Base-by-base conservation (phyloP, 106 monocot species). In the Ottelia alismoides region DNA sequence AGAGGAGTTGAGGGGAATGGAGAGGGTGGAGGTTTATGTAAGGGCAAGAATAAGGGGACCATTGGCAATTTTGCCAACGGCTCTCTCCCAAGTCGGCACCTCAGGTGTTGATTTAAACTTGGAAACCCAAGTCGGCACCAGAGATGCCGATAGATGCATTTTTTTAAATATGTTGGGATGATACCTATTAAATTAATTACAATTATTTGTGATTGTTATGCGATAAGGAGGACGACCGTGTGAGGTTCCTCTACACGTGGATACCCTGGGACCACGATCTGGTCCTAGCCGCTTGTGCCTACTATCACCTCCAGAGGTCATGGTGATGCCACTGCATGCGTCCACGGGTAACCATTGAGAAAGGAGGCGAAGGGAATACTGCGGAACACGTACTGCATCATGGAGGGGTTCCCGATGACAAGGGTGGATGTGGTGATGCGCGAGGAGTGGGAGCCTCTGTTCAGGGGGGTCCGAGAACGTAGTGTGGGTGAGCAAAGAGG, bases 201-300 rank as follows among this genome's bases (percentile, higher is more conserved):
- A n/a, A n/a, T n/a, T n/a, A n/a, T n/a, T n/a, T n/a, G n/a, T 98
- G 78, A 74, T 68, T 46, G 11, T n/a, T 83, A 49, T 40, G 81
- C 16, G 96, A 98, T 57, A 85, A 98, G 35, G 55, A 66, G 23
- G 96, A 98, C 67, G 88, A 89, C 49, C 61, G 60, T 30, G 67
- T 98, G 20, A 51, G 96, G 18, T 98, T 98, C 56, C 18, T 72
- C 45, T 61, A 71, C 40, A 45, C 53, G 31, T 89, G 88, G 94
- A 40, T 47, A 53, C 81, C 84, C 30, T 23, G 28, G 12, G 67
- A 30, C 28, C 45, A 27, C 62, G 80, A 27, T 23, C 11, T 3
- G 32, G 53, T 56, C 43, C 28, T 61, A 21, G 45, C 47, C n/a
- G 21, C 47, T 48, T 30, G 20, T 51, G 62, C 17, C 85, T 71